Percentiles rank a stretch among this genome's conserved stretches.
These are phyloP conservation scores for Chlamydomonas reinhardtii DNA, from an alignment of 163 green algal genomes.

Conservation along the genomic window DNA sequence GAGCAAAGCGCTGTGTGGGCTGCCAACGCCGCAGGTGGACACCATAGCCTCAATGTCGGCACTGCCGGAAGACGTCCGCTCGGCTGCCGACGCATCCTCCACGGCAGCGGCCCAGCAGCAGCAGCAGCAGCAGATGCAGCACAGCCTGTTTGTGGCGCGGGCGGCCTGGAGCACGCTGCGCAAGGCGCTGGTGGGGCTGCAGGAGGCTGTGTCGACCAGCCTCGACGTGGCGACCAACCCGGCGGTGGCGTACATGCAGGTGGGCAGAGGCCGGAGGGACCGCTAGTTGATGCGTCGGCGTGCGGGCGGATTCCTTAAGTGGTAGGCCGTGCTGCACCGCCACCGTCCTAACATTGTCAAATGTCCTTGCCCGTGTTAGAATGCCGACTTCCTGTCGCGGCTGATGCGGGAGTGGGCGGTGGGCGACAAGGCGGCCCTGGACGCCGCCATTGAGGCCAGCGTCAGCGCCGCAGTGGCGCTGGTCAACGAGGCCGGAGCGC, in stretches of 20 bases:
- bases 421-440: constrained; percentile 42
- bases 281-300: too few relatives aligned
- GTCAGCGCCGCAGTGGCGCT: constrained; percentile 26
- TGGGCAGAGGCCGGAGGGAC: too few relatives aligned
- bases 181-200: constrained; percentile 27
- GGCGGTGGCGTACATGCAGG: constrained; percentile 39
- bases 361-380: too few relatives aligned
- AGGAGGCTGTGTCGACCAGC: constrained; percentile 26
- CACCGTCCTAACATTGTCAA: too few relatives aligned
- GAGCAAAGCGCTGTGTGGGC: neutral
- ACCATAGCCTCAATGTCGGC: constrained; percentile 9
- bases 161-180: constrained; percentile 44
- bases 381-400: constrained; percentile 27
- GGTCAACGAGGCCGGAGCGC: constrained; percentile 26
- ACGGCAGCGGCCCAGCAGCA: neutral
- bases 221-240: constrained; percentile 31
- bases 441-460: constrained; percentile 16
- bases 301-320: too few relatives aligned
- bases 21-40: neutral
- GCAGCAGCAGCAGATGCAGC: constrained; percentile 30
- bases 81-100: neutral
- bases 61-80: constrained; percentile 3
- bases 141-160: constrained; percentile 45
- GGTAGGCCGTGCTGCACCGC: too few relatives aligned
- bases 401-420: constrained; percentile 48